These are phyloP conservation scores for Paramarasmius palmivorus DNA, from an alignment of 1,284 basidiomycete species.

Conservation along the genomic window DNA sequence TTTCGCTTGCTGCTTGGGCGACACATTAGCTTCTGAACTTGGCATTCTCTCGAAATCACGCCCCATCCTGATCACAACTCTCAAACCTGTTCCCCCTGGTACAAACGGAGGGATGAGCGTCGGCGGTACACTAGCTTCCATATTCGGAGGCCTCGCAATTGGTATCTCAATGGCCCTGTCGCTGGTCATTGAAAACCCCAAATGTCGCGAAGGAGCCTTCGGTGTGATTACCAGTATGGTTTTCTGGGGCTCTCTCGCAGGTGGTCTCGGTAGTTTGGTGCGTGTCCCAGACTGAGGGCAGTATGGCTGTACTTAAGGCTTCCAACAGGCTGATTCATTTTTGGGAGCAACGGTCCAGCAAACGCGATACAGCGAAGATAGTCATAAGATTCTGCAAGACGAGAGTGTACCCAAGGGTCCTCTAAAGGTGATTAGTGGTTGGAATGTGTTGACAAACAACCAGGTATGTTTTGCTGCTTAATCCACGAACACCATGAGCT, in stretches of 20 bases:
- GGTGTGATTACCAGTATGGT: conserved; percentile 45
- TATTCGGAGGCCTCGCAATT: conserved; percentile 74
- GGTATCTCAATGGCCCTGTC: conserved; percentile 60
- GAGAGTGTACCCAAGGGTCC: conserved; percentile 30
- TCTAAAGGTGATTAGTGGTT: conserved; percentile 67
- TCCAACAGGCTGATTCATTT: conserved; percentile 72
- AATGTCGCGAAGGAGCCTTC: conserved; percentile 39
- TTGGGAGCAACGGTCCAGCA: conserved; percentile 88
- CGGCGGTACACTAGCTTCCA: conserved; percentile 74
- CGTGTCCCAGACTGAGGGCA: conserved; percentile 22
- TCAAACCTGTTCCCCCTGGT: conserved; percentile 77
- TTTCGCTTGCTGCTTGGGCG: conserved; percentile 82
- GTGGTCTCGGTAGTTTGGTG: conserved; percentile 77
- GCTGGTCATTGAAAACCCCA: conserved; percentile 64
- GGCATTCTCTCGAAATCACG: conserved; percentile 75
- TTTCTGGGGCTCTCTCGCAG: conserved; percentile 62
- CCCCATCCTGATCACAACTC: conserved; percentile 77
- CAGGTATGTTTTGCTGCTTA: conserved; percentile 47
- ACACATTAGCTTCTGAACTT: conserved; percentile 79
- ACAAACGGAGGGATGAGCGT: conserved; percentile 89
- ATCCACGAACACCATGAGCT: too few relatives aligned
- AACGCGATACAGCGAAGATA: conserved; percentile 70
- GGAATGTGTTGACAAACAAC: conserved; percentile 79
- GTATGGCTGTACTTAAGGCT: neutral
- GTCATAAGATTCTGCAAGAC: conserved; percentile 71